Conservation (phyloP, 2,329 filamentous ascomycete species). For the Trichoderma afroharzianum region DNA sequence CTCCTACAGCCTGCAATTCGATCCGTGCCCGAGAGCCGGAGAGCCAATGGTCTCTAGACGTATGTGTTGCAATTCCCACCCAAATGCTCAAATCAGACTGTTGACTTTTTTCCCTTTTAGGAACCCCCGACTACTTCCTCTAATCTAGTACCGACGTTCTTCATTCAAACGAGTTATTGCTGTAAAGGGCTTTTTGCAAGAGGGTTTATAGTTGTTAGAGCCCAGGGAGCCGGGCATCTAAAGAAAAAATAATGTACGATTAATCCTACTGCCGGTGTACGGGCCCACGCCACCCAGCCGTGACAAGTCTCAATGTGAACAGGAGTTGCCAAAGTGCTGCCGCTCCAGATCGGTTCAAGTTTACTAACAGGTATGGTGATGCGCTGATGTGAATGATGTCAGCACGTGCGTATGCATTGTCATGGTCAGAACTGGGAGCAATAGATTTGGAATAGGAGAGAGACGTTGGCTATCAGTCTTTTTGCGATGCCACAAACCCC, state of each 20-base stretch:
- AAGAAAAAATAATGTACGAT: conserved; percentile 29
- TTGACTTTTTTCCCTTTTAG: conserved; percentile 35
- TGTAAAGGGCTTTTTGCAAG: conserved; percentile 20
- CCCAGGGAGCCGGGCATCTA: conserved; percentile 22
- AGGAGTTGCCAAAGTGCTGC: conserved; percentile 14
- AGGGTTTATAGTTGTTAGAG: conserved; percentile 21
- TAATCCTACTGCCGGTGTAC: conserved; percentile 24
- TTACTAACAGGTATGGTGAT: not conserved
- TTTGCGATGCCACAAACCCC: not conserved
- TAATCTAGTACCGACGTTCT: conserved; percentile 44
- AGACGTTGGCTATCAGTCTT: not conserved
- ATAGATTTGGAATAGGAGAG: not conserved
- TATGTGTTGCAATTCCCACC: conserved; percentile 37
- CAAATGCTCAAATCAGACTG: not conserved
- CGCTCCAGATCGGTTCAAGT: not conserved
- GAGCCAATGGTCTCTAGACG: conserved; percentile 98
- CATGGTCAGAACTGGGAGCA: not conserved
- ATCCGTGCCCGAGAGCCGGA: conserved; percentile 93
- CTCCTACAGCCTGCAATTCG: conserved; percentile 83
- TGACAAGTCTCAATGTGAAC: conserved; percentile 18
- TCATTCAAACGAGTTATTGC: conserved; percentile 24
- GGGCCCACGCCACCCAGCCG: conserved; percentile 18
- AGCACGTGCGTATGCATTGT: not conserved
- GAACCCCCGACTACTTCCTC: conserved; percentile 98
- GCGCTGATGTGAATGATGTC: not conserved